Conservation (phyloP, 2,329 filamentous ascomycete species). For the Beauveria sp. region DNA sequence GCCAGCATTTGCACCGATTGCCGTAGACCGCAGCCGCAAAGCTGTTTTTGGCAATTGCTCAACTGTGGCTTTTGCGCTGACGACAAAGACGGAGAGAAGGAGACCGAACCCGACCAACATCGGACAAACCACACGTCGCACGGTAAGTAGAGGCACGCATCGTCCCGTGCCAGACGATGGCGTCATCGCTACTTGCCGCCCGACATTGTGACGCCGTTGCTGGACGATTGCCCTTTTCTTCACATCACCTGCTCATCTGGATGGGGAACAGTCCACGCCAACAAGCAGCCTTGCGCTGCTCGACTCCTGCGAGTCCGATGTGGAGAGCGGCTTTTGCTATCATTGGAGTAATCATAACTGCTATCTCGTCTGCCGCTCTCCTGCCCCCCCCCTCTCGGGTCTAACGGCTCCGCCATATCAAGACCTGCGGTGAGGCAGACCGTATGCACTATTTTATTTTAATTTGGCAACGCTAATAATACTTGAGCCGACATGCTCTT, state of each 20-base stretch:
- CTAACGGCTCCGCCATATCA: slow-evolving; percentile 2
- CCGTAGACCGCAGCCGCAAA: background rate
- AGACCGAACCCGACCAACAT: background rate
- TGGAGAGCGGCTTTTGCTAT: background rate
- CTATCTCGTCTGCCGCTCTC: background rate
- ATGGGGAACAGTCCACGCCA: background rate
- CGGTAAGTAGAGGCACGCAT: background rate
- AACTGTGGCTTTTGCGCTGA: background rate
- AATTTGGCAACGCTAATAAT: background rate
- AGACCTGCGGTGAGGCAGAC: slow-evolving; percentile 1
- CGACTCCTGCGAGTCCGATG: background rate
- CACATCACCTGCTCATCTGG: slow-evolving; percentile 1
- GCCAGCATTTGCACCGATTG: background rate
- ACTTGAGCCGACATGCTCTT: background rate
- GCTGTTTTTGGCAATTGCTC: background rate
- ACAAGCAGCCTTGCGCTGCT: background rate
- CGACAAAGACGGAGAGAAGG: background rate
- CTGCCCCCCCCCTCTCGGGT: background rate
- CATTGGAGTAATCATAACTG: background rate
- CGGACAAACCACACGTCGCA: background rate
- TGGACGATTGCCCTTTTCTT: background rate
- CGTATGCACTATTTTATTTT: too few species aligned
- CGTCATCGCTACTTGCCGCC: background rate
- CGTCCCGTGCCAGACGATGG: background rate
- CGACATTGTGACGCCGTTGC: background rate